phyloP scores from a whole-genome alignment of 768 basidiomycete genomes.

The Agrocybe chaxingu region DNA sequence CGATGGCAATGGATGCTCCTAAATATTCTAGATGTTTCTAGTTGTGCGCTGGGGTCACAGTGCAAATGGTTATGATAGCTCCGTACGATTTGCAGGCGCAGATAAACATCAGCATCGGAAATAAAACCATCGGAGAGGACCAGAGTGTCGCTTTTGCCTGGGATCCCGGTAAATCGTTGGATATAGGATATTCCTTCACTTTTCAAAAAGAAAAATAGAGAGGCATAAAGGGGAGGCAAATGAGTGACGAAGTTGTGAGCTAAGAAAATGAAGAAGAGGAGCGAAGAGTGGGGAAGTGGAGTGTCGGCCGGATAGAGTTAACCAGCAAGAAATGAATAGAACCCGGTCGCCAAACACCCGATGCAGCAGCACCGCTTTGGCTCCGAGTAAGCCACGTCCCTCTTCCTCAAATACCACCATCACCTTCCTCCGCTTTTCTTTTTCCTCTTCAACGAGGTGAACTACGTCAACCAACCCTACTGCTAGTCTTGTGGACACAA shows the following conservation, averaged over 20 bases:
- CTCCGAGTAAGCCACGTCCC: slow-evolving; percentile 24
- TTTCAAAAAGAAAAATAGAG: too few species aligned
- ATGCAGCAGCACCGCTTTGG: slow-evolving; percentile 5
- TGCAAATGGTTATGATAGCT: too few species aligned
- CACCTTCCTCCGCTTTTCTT: slow-evolving; percentile 16
- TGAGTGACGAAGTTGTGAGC: background rate
- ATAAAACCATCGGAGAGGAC: too few species aligned
- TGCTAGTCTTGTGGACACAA: slow-evolving; percentile 14
- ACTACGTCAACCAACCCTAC: slow-evolving; percentile 12
- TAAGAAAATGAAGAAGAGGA: background rate
- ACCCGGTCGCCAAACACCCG: background rate
- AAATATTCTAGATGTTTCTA: background rate
- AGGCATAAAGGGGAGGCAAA: too few species aligned
- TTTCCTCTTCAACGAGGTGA: slow-evolving; percentile 13
- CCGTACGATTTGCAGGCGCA: too few species aligned
- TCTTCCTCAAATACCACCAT: slow-evolving; percentile 18
- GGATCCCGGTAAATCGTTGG: too few species aligned
- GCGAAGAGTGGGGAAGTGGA: background rate
- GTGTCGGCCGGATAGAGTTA: slow-evolving; percentile 2
- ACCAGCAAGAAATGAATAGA: background rate
- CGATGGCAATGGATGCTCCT: background rate
- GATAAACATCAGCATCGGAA: too few species aligned
- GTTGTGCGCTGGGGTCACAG: background rate
- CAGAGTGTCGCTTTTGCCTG: too few species aligned
- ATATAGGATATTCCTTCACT: too few species aligned